phyloP scores from a whole-genome alignment of 2,329 filamentous ascomycete genomes.

The Bipolaris bicolor region DNA sequence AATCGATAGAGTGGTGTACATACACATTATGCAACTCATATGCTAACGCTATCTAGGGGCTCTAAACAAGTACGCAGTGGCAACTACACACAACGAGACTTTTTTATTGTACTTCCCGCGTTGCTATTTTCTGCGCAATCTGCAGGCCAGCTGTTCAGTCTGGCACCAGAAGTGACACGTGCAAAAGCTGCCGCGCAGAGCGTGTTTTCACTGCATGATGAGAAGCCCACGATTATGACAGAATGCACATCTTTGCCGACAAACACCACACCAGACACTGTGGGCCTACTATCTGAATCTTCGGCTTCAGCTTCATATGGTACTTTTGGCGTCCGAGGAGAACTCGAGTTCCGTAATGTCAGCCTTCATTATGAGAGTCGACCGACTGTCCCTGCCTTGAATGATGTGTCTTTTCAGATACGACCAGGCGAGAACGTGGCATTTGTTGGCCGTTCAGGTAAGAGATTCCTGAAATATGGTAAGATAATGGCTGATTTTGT shows the following conservation, averaged over 20 bases:
- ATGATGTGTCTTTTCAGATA: constrained; percentile 50
- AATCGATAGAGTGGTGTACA: too few species aligned
- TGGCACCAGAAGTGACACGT: constrained; percentile 54
- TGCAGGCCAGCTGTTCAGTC: constrained; percentile 55
- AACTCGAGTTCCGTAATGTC: constrained; percentile 44
- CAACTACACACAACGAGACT: constrained; percentile 50
- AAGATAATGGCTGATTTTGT: constrained; percentile 1
- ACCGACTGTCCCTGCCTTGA: constrained; percentile 41
- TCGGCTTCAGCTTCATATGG: constrained; percentile 27
- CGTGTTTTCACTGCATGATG: constrained; percentile 52
- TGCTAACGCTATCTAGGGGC: constrained; percentile 33
- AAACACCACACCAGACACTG: constrained; percentile 3
- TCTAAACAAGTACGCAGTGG: constrained; percentile 53
- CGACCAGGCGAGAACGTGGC: constrained; percentile 47
- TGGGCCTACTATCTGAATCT: constrained; percentile 19
- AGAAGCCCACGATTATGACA: constrained; percentile 48
- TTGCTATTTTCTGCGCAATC: constrained; percentile 56
- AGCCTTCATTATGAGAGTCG: constrained; percentile 43
- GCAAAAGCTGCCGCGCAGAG: constrained; percentile 54
- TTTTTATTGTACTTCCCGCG: constrained; percentile 56
- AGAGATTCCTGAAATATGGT: not conserved
- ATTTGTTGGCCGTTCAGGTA: constrained; percentile 52
- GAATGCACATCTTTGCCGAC: constrained; percentile 4
- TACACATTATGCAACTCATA: not conserved
- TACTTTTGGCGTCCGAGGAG: constrained; percentile 30